Percentiles rank a stretch among this genome's conserved stretches.
Conservation (phyloP, 2,329 filamentous ascomycete genomes). For the Dothideomycetidae sp. region DNA sequence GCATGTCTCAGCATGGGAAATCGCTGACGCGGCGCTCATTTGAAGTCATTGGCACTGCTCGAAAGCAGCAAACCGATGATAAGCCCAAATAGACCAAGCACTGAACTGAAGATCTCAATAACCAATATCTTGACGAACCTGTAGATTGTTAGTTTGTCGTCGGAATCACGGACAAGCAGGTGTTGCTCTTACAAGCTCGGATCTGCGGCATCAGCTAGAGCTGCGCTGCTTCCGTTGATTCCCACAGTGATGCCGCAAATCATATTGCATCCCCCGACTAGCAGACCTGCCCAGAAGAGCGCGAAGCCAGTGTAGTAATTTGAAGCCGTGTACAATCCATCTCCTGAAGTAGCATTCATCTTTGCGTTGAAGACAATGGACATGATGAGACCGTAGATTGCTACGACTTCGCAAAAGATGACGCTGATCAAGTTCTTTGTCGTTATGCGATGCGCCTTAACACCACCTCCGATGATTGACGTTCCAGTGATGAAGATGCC, state of each 20-base stretch:
- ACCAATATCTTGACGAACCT: conserved; percentile 98
- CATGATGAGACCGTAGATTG: conserved; percentile 99
- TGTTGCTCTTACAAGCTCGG: conserved; percentile 58
- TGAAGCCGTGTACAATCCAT: conserved; percentile 54
- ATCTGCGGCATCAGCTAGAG: conserved; percentile 89
- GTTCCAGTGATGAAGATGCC: conserved; percentile 98
- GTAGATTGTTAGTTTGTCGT: conserved; percentile 9
- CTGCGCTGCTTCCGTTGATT: conserved; percentile 95
- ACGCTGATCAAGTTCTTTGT: conserved; percentile 99
- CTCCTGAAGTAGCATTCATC: conserved; percentile 50
- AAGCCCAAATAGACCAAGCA: conserved; percentile 87
- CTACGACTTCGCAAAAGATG: conserved; percentile 99
- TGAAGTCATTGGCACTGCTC: conserved; percentile 66
- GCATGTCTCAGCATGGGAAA: too few species aligned
- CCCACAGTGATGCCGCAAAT: conserved; percentile 93
- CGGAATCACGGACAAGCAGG: not conserved
- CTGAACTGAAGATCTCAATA: conserved; percentile 98
- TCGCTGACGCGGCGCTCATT: too few species aligned
- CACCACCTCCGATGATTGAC: conserved; percentile 91
- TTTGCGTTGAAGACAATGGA: conserved; percentile 95
- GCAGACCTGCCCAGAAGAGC: conserved; percentile 88
- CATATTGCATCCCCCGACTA: conserved; percentile 89
- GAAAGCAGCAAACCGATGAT: conserved; percentile 87
- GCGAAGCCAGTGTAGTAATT: conserved; percentile 93
- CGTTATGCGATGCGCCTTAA: conserved; percentile 90